A percentile compares a stretch with the other conserved stretches of the same genome.
Conservation (phyloP, 257 asterid species). For the Solanum pinnatisectum region DNA sequence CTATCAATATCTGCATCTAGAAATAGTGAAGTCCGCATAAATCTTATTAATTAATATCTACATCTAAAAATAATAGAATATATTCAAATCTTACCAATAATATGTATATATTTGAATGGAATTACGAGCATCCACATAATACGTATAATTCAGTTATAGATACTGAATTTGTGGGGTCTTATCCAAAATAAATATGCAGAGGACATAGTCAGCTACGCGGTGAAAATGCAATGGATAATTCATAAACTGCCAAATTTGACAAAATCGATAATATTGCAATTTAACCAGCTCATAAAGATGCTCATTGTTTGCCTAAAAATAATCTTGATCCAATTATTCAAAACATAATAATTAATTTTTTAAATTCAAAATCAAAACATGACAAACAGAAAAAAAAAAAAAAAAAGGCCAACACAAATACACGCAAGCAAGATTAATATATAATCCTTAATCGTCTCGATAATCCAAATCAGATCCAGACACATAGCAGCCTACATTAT, state of each 20-base stretch:
- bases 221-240: background rate
- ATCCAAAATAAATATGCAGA: background rate
- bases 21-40: fast-evolving
- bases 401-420: background rate
- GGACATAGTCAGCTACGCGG: slow-evolving; percentile 5
- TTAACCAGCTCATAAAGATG: background rate
- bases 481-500: background rate
- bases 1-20: no score
- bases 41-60: no score
- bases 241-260: background rate
- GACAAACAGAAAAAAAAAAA: background rate
- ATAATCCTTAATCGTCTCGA: background rate
- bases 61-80: no score
- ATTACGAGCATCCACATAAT: background rate
- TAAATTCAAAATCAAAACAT: background rate
- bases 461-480: background rate
- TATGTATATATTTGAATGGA: background rate
- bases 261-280: background rate
- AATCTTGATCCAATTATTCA: background rate
- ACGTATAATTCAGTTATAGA: background rate
- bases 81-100: no score
- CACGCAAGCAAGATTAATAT: background rate
- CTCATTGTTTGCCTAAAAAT: background rate
- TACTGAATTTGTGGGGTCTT: background rate
- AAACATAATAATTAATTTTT: no score